A percentile compares a stretch with the other conserved stretches of the same genome.
These are phyloP conservation scores for Colletotrichum salicis DNA, from an alignment of 2,329 filamentous ascomycete species.

Conservation along the genomic window DNA sequence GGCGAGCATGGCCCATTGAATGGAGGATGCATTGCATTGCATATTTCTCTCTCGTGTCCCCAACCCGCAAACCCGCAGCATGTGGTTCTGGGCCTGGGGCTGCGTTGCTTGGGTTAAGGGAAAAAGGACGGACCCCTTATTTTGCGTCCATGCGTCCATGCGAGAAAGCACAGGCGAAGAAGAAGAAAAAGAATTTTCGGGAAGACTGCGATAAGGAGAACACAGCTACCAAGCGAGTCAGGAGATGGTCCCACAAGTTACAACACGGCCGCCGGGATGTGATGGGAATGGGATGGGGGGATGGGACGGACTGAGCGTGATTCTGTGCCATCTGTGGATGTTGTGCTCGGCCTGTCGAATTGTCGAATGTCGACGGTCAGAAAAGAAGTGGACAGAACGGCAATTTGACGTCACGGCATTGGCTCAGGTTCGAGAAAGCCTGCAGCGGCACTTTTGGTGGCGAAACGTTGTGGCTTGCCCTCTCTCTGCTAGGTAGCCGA, in stretches of 20 bases:
- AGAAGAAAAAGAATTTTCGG: conserved; percentile 29
- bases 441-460: not conserved
- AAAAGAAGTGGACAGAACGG: conserved; percentile 10
- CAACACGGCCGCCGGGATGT: conserved; percentile 3
- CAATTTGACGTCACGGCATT: conserved; percentile 31
- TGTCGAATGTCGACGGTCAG: not conserved
- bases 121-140: conserved; percentile 21
- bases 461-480: conserved; percentile 2
- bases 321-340: not conserved
- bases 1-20: conserved; percentile 4
- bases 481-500: not conserved
- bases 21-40: conserved; percentile 27
- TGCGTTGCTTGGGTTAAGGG: not conserved
- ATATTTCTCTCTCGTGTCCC: conserved; percentile 28
- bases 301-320: conserved; percentile 14
- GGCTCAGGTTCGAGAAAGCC: conserved; percentile 12
- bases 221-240: conserved; percentile 28
- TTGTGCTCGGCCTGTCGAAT: not conserved
- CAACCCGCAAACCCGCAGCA: not conserved
- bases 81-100: conserved; percentile 2
- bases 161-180: not conserved
- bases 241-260: conserved; percentile 23
- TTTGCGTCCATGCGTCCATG: not conserved
- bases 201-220: conserved; percentile 29
- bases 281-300: not conserved